phyloP scores from a whole-genome alignment of 495 filamentous ascomycete species.

The Copromyces sp. region DNA sequence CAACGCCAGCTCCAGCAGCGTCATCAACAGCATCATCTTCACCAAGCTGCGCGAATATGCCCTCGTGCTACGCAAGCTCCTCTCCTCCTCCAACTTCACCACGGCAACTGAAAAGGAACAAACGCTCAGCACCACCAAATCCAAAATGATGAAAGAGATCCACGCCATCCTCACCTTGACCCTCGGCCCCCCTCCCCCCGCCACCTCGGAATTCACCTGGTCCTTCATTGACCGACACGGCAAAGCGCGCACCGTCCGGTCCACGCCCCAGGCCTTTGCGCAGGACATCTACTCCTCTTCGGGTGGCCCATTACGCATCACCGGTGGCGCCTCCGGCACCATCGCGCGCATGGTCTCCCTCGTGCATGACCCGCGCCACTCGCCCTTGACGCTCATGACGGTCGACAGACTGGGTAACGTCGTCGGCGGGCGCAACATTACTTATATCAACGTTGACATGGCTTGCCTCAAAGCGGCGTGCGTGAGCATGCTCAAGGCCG shows the following conservation, averaged over 20 bases:
- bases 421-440: constrained; percentile 55
- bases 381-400: constrained; percentile 57
- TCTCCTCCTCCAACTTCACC: constrained; percentile 14
- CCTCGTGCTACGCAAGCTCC: constrained; percentile 49
- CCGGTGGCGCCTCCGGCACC: constrained; percentile 28
- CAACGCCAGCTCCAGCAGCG: constrained; percentile 57
- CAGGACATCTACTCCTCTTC: constrained; percentile 38
- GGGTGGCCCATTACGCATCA: constrained; percentile 30
- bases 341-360: constrained; percentile 58
- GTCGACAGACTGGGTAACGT: constrained; percentile 74
- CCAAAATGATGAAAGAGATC: constrained; percentile 65
- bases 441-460: constrained; percentile 77
- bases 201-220: constrained; percentile 61
- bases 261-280: constrained; percentile 59
- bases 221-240: constrained; percentile 60
- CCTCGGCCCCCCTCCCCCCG: constrained; percentile 64
- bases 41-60: constrained; percentile 82
- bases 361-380: constrained; percentile 74
- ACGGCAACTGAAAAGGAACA: constrained; percentile 3
- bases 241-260: constrained; percentile 44
- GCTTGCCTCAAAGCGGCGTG: constrained; percentile 57
- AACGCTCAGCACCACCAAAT: constrained; percentile 44
- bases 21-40: constrained; percentile 66
- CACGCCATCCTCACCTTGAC: constrained; percentile 68
- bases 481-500: constrained; percentile 63